Percentiles rank a stretch among this genome's conserved stretches.
Conservation (phyloP, 306 rosid genomes). For the Pyrus bretschneideri region DNA sequence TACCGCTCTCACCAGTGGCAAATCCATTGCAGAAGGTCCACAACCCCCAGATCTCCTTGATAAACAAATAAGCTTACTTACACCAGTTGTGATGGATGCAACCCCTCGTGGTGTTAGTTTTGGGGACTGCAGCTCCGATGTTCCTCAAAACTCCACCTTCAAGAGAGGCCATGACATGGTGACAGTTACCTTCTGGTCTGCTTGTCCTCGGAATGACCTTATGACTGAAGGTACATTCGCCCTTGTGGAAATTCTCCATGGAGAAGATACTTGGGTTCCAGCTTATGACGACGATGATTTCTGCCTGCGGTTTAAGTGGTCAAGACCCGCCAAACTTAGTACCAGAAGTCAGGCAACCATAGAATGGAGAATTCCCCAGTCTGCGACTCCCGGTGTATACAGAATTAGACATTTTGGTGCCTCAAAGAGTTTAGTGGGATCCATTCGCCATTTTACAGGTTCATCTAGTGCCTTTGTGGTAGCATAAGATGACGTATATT, state of each 20-base stretch:
- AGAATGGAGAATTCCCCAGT: constrained; percentile 77
- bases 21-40: constrained; percentile 53
- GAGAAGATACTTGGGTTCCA: constrained; percentile 60
- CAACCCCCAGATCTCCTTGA: constrained; percentile 75
- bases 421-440: constrained; percentile 53
- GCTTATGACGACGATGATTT: constrained; percentile 87
- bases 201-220: constrained; percentile 87
- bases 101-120: constrained; percentile 58
- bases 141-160: constrained; percentile 63
- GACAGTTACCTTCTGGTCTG: constrained; percentile 68
- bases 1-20: constrained; percentile 31
- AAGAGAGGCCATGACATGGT: constrained; percentile 50
- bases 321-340: constrained; percentile 62
- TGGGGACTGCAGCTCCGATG: constrained; percentile 60
- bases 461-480: constrained; percentile 77
- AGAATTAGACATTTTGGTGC: constrained; percentile 83
- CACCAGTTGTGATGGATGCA: constrained; percentile 69
- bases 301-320: constrained; percentile 84
- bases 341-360: constrained; percentile 58
- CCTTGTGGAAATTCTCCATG: constrained; percentile 65
- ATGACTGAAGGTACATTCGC: constrained; percentile 92
- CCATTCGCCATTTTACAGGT: constrained; percentile 70
- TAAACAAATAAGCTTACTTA: constrained; percentile 68
- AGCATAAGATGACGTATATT: constrained; percentile 18
- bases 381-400: constrained; percentile 61